Percentiles rank a stretch among this genome's conserved stretches.
Conservation (phyloP, 345 rosid species). For the Laguncularia racemosa region DNA sequence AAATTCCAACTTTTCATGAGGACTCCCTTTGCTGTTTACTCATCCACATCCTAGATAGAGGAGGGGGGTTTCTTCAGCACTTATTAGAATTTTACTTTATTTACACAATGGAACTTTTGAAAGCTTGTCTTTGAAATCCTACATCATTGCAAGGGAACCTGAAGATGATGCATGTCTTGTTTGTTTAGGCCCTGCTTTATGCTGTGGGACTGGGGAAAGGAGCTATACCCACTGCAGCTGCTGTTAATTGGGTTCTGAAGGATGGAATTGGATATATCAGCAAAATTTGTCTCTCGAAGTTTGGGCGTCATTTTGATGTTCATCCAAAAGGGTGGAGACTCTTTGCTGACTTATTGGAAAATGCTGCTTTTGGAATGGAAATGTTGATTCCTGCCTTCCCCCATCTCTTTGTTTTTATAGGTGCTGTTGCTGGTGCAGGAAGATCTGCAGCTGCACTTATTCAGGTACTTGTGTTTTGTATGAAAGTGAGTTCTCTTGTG, state of each 20-base stretch:
- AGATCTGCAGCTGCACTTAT: conserved; percentile 93
- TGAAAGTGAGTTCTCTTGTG: too few species aligned
- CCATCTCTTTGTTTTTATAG: conserved; percentile 63
- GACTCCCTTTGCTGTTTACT: too few species aligned
- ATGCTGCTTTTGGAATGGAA: conserved; percentile 88
- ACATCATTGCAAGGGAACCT: background rate
- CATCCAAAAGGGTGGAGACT: conserved; percentile 96
- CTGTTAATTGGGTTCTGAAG: conserved; percentile 94
- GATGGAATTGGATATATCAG: conserved; percentile 96
- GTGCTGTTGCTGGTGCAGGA: conserved; percentile 91
- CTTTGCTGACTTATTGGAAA: conserved; percentile 94
- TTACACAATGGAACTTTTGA: background rate
- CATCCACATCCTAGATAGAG: too few species aligned
- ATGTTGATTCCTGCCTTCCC: conserved; percentile 92
- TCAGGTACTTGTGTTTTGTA: conserved; percentile 37
- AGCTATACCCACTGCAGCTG: conserved; percentile 94
- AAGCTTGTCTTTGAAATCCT: background rate
- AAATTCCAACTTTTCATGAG: too few species aligned
- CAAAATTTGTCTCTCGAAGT: conserved; percentile 81
- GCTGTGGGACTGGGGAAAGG: conserved; percentile 98
- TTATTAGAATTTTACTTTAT: too few species aligned
- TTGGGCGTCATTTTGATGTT: conserved; percentile 92
- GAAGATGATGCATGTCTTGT: conserved; percentile 3
- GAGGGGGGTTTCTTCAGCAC: too few species aligned
- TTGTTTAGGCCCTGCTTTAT: conserved; percentile 77